phyloP scores from a whole-genome alignment of 805 yeast genomes.

The Barnettozyma sp. region DNA sequence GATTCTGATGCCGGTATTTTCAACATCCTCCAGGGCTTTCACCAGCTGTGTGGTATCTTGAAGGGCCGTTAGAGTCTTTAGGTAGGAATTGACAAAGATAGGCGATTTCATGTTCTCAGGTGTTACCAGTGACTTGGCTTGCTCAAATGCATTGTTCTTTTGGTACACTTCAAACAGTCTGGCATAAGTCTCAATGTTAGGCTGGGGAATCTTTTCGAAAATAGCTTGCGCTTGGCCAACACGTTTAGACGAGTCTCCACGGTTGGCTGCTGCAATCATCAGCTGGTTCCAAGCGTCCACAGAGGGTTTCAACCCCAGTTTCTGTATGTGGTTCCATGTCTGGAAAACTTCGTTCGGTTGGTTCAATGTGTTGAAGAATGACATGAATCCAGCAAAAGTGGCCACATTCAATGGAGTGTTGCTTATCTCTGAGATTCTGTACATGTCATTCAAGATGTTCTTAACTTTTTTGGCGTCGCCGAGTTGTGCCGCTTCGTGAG shows the following conservation, averaged over 20 bases:
- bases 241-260: slow-evolving; percentile 23
- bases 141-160: slow-evolving; percentile 36
- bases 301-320: slow-evolving; percentile 34
- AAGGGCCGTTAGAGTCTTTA: slow-evolving; percentile 16
- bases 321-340: slow-evolving; percentile 45
- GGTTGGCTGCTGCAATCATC: slow-evolving; percentile 38
- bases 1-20: slow-evolving; percentile 34
- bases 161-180: slow-evolving; percentile 41
- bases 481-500: slow-evolving; percentile 13
- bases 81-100: slow-evolving; percentile 17
- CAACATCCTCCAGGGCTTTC: slow-evolving; percentile 6
- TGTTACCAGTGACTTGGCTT: slow-evolving; percentile 35
- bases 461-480: slow-evolving; percentile 17
- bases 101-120: slow-evolving; percentile 30
- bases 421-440: slow-evolving; percentile 23
- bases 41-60: slow-evolving; percentile 13
- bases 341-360: slow-evolving; percentile 32
- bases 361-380: slow-evolving; percentile 34
- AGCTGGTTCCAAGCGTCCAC: slow-evolving; percentile 54
- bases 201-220: slow-evolving; percentile 29
- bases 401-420: slow-evolving; percentile 32
- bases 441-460: slow-evolving; percentile 13
- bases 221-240: slow-evolving; percentile 34
- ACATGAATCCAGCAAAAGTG: slow-evolving; percentile 40
- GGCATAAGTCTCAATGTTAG: slow-evolving; percentile 44